phyloP scores from a whole-genome alignment of 352 stramenopile genomes.

The Phytophthora litchii region DNA sequence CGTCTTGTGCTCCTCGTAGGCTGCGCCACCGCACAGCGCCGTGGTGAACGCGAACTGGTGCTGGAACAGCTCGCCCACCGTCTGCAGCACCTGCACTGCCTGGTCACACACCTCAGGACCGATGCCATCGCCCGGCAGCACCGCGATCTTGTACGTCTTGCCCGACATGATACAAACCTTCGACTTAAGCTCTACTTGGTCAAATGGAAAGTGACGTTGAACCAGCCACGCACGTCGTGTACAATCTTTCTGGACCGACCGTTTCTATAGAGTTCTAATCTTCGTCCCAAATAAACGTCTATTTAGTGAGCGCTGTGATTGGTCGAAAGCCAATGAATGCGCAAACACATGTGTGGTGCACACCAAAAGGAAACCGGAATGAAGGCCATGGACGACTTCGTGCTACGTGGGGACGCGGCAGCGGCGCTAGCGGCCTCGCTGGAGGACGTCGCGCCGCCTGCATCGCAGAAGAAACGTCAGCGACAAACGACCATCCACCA shows the following conservation, averaged over 20 bases:
- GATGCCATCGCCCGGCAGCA: slow-evolving; percentile 98
- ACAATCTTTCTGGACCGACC: neutral
- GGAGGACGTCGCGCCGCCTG: slow-evolving; percentile 7
- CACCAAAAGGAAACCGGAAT: slow-evolving; percentile 1
- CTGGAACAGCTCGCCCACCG: slow-evolving; percentile 77
- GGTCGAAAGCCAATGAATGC: slow-evolving; percentile 14
- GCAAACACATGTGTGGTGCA: slow-evolving; percentile 21
- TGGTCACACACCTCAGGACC: slow-evolving; percentile 98
- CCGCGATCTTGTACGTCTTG: slow-evolving; percentile 89
- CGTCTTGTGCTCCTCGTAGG: slow-evolving; percentile 90
- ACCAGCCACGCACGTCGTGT: slow-evolving; percentile 6
- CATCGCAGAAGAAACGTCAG: slow-evolving; percentile 37
- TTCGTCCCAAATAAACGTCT: neutral
- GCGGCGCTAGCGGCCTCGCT: slow-evolving; percentile 30
- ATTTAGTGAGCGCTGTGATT: neutral
- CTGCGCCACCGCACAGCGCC: slow-evolving; percentile 95
- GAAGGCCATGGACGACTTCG: slow-evolving; percentile 60
- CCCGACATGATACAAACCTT: slow-evolving; percentile 22
- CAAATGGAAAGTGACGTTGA: slow-evolving; percentile 27
- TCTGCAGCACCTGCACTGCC: slow-evolving; percentile 91
- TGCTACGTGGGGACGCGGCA: slow-evolving; percentile 58
- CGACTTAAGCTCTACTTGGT: slow-evolving; percentile 5
- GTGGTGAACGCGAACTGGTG: slow-evolving; percentile 95
- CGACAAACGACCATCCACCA: slow-evolving; percentile 73
- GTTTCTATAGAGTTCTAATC: neutral